Percentiles rank a stretch among this genome's conserved stretches.
Evolutionary conservation across 1,139 yeast genomes (phyloP).

Genomic region (Debaryomyces coudertii): DNA sequence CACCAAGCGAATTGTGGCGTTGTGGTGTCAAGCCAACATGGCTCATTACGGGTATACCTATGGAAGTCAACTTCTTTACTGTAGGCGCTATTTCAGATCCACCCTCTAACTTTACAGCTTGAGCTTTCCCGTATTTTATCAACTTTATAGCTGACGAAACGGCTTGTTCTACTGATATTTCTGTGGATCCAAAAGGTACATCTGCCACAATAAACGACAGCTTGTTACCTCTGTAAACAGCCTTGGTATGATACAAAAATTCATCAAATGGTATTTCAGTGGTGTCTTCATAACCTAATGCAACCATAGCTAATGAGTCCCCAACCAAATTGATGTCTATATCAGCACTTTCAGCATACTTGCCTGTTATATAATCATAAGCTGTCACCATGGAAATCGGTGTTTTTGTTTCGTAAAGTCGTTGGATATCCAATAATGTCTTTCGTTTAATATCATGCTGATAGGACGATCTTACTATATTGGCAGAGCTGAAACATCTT

Average conservation of each 20-base stretch:
- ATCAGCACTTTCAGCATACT: constrained; percentile 68
- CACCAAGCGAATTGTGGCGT: constrained; percentile 75
- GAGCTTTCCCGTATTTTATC: constrained; percentile 66
- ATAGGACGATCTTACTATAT: constrained; percentile 4
- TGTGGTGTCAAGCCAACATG: constrained; percentile 96
- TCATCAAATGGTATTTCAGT: constrained; percentile 77
- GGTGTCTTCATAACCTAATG: constrained; percentile 81
- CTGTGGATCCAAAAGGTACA: constrained; percentile 87
- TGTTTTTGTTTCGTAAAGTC: constrained; percentile 40
- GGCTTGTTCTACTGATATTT: constrained; percentile 66
- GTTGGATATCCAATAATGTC: constrained; percentile 48
- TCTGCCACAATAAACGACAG: constrained; percentile 79
- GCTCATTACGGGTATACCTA: constrained; percentile 90
- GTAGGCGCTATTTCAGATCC: constrained; percentile 54
- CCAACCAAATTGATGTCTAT: constrained; percentile 81
- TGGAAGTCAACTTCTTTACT: constrained; percentile 52
- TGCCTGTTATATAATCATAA: constrained; percentile 80
- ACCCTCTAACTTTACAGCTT: constrained; percentile 88
- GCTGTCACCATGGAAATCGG: constrained; percentile 83
- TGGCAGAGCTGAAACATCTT: neutral
- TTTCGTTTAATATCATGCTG: constrained; percentile 17
- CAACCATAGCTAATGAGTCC: constrained; percentile 91
- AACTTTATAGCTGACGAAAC: constrained; percentile 62
- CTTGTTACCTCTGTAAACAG: constrained; percentile 73
- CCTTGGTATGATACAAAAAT: constrained; percentile 72